Evolutionary conservation across 495 filamentous ascomycete species (phyloP), one percentile per base, ranked within the genome.

Genomic region (Hypoxylon cercidicola): DNA sequence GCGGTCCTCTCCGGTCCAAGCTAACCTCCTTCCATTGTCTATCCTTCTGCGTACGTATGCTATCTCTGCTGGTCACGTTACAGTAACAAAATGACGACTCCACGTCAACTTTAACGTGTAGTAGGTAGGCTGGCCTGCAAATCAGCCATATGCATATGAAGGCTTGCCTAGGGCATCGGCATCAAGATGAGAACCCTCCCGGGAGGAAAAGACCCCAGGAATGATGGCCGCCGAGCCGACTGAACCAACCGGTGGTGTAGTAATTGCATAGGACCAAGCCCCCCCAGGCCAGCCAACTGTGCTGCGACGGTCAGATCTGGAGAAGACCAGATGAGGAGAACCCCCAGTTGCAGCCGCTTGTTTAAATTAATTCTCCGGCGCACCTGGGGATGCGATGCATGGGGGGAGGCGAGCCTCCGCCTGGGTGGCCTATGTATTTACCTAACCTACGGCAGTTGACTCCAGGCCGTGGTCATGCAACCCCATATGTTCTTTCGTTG

Each of bases 341-440:
- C 59, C 55, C 50, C n/a, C n/a, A n/a, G 65, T 63, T 40, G 65
- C 60, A 68, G 65, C 65, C 65, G 65, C 60, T 56, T 53, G 30
- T 4, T 52, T 41, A 68, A 53, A 60, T 68, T 60, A 68, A 68
- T 68, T 68, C 65, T 68, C 65, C 65, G 65, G 60, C 51, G 55
- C 60, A 60, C 55, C 60, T 60, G 51, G 50, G 65, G 30, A 68
- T 68, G 55, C 37, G 51, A 25, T 62, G 55, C 60, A 68, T 68
- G 54, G 50, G 48, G 30, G 30, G 51, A 49, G 23, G 13, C 48
- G 28, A 60, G 23, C 59, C 43, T 63, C 65, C 41, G 50, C 50
- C 65, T 11, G 60, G 55, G 65, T 68, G 60, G 65, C 50, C 35
- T 46, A 39, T 64, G 5, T 32, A 39, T 60, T 64, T 47, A 63